Conservation (phyloP, 1,139 yeast genomes). For the Saccharomyces hybrid region DNA sequence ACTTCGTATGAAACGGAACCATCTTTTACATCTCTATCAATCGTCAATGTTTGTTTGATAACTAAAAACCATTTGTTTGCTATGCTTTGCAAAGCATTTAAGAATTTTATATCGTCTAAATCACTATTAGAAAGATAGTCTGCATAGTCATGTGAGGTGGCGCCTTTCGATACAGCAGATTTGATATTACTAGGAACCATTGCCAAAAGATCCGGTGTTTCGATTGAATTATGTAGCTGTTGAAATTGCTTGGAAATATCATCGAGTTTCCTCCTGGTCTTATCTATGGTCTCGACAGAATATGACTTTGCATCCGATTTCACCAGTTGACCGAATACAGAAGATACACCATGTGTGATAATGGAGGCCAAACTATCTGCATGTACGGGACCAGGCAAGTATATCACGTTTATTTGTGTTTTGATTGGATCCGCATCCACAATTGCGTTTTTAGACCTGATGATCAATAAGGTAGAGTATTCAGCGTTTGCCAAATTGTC, state of each 20-base stretch:
- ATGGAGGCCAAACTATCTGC: constrained; percentile 55
- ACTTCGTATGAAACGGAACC: constrained; percentile 66
- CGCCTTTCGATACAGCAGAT: constrained; percentile 35
- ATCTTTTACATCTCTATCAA: constrained; percentile 46
- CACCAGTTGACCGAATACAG: constrained; percentile 43
- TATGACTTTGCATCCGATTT: constrained; percentile 13
- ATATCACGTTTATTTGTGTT: constrained; percentile 22
- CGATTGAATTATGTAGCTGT: constrained; percentile 60
- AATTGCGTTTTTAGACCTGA: constrained; percentile 10
- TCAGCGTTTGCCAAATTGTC: not conserved
- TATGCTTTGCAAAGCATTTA: constrained; percentile 58
- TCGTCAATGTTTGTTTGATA: constrained; percentile 49
- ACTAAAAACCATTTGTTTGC: constrained; percentile 71
- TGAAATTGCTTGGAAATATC: constrained; percentile 65
- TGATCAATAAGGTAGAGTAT: constrained; percentile 7
- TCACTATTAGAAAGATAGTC: constrained; percentile 33
- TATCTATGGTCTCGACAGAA: constrained; percentile 34
- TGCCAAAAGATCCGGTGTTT: constrained; percentile 54
- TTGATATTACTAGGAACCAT: constrained; percentile 49
- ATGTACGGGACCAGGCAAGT: constrained; percentile 11
- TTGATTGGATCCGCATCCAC: constrained; percentile 9
- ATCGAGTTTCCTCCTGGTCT: constrained; percentile 55
- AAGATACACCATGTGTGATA: constrained; percentile 48
- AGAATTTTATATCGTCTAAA: constrained; percentile 45
- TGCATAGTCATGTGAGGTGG: constrained; percentile 22